These are phyloP conservation scores for Thamnidium elegans DNA, from an alignment of 192 early-diverging fungal species.

Conservation along the genomic window DNA sequence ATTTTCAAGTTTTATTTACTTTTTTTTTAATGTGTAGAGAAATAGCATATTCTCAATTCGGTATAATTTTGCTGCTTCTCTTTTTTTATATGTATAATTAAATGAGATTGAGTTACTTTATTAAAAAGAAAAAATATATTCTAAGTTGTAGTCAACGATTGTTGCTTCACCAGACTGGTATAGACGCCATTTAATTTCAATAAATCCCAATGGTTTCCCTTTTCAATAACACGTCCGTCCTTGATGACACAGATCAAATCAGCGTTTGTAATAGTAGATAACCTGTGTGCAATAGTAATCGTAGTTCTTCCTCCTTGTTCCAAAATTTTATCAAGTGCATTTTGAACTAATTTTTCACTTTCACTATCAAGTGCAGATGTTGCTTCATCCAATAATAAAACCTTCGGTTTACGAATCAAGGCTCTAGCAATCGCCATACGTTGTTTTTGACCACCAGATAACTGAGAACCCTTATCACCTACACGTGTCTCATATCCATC, in stretches of 20 bases:
- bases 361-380: conserved; percentile 74
- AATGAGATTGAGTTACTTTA: no score
- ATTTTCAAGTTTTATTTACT: no score
- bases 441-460: conserved; percentile 74
- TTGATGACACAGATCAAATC: conserved; percentile 84
- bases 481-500: conserved; percentile 66
- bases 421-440: conserved; percentile 88
- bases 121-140: no score
- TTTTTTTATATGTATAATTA: no score
- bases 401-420: conserved; percentile 78
- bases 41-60: no score
- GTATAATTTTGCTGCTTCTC: no score
- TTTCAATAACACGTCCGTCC: conserved; percentile 64
- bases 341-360: conserved; percentile 69
- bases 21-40: no score
- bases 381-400: conserved; percentile 84
- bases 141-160: conserved; percentile 52
- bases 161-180: conserved; percentile 57
- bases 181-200: conserved; percentile 59
- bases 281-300: conserved; percentile 70
- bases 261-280: conserved; percentile 73
- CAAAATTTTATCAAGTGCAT: conserved; percentile 64
- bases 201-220: conserved; percentile 77
- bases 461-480: conserved; percentile 65
- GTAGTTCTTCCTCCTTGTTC: conserved; percentile 63